Evolutionary conservation across 805 yeast genomes (phyloP).

Genomic region (Pichia scutulata): DNA sequence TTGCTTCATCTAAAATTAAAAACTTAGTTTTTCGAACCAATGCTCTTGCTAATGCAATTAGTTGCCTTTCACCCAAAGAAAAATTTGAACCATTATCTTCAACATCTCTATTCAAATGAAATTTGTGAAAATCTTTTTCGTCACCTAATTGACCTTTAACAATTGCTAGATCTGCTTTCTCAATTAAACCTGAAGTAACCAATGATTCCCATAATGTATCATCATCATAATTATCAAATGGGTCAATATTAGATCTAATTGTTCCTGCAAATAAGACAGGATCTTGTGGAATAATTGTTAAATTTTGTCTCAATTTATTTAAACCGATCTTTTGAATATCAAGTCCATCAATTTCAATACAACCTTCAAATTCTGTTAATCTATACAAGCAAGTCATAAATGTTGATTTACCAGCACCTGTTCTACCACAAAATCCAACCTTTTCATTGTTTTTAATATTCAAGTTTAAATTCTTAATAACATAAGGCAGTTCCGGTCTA

Average conservation of each 20-base stretch:
- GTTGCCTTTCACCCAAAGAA: constrained; percentile 65
- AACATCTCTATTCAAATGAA: constrained; percentile 51
- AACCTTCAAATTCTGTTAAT: constrained; percentile 46
- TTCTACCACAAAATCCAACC: constrained; percentile 80
- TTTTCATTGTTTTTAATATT: constrained; percentile 49
- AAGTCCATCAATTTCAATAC: constrained; percentile 48
- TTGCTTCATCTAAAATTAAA: constrained; percentile 67
- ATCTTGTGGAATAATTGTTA: constrained; percentile 66
- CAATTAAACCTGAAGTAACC: constrained; percentile 49
- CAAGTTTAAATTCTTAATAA: constrained; percentile 38
- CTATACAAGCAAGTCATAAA: constrained; percentile 57
- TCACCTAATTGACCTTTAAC: constrained; percentile 28
- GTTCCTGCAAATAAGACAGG: constrained; percentile 59
- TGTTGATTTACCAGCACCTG: constrained; percentile 78
- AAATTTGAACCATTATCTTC: constrained; percentile 66
- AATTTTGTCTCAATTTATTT: constrained; percentile 44
- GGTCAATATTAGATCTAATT: constrained; percentile 54
- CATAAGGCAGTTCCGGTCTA: constrained; percentile 54
- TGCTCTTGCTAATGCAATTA: constrained; percentile 65
- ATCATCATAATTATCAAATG: constrained; percentile 46
- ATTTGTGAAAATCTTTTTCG: constrained; percentile 38
- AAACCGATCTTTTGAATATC: constrained; percentile 47
- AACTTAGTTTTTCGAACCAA: constrained; percentile 55
- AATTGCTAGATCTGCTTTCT: constrained; percentile 27
- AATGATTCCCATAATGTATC: constrained; percentile 51